Evolutionary conservation across 371 early-diverging fungal species (phyloP), one percentile per base, ranked within the genome.

Genomic region (Rhizopus delemar): DNA sequence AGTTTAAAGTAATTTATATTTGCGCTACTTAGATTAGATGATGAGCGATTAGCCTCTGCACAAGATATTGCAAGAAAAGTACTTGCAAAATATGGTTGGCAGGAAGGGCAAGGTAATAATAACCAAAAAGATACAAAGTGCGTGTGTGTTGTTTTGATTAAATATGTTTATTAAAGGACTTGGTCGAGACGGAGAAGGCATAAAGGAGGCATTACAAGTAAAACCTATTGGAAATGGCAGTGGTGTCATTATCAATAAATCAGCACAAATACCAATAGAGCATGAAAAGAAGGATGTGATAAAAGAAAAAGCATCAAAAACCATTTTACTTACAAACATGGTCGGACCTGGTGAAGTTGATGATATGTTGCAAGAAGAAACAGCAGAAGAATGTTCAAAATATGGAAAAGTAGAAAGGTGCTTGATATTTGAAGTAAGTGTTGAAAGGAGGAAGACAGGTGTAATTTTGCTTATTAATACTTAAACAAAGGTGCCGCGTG

Each of bases 321-420:
- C 85, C 0, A 75, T 86, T 45, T 58, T 86, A 36, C 62, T 87
- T 22, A 85, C 82, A 8, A 85, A 87, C 36, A 87, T 85, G 83
- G 83, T 90, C 11, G 82, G 84, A 2, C 85, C 86, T 32, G 90
- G 88, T 5, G 86, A 90, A 50, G 84, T 87, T 5, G 93, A 93
- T 61, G 86, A 87, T 54, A 75, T 77, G 48, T 66, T 93, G 5
- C 84, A 89, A 62, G 82, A 85, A 16, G 93, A 93, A 70, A 90
- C 90, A 22, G 81, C 85, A 3, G 86, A 85, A 8, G 93, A 93
- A 65, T 90, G 90, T 58, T 71, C 77, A 29, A 88, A 88, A 63
- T 93, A 84, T 53, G 93, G 93, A 0, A 60, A 75, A 35, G 91
- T 93, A 0, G 80, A 81, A 16, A 69, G 84, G 33, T 90, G 91